A percentile compares a stretch with the other conserved stretches of the same genome.
Evolutionary conservation across 352 stramenopile genomes (phyloP).

Genomic region (Phytophthora crassamura): DNA sequence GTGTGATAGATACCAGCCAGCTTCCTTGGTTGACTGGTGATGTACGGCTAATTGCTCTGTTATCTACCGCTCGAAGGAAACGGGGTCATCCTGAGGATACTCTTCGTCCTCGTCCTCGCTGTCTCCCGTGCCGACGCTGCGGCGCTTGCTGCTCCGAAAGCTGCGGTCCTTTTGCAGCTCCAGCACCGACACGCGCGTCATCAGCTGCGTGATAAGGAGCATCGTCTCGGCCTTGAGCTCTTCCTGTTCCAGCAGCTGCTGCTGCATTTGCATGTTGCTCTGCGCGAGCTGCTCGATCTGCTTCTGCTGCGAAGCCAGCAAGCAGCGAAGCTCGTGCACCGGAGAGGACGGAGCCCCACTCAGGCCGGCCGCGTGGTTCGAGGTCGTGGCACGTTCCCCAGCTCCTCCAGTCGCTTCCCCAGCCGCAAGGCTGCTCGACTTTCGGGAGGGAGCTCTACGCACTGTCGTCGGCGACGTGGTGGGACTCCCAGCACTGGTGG

Average conservation of each 20-base stretch:
- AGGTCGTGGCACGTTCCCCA: constrained; percentile 37
- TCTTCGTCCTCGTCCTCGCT: constrained; percentile 42
- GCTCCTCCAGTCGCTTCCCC: constrained; percentile 43
- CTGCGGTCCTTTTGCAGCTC: constrained; percentile 62
- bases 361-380: constrained; percentile 23
- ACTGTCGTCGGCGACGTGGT: constrained; percentile 19
- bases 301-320: constrained; percentile 66
- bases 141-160: constrained; percentile 34
- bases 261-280: constrained; percentile 82
- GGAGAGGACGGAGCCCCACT: constrained; percentile 42
- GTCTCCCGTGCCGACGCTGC: constrained; percentile 35
- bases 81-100: constrained; percentile 37
- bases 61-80: constrained; percentile 28
- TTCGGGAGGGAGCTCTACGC: constrained; percentile 13
- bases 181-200: constrained; percentile 83
- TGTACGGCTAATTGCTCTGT: neutral
- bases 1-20: constrained; percentile 15
- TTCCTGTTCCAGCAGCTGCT: constrained; percentile 82
- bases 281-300: constrained; percentile 79
- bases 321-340: constrained; percentile 58
- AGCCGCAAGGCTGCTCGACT: constrained; percentile 36
- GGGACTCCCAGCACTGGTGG: constrained; percentile 27
- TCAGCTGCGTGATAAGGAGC: constrained; percentile 85
- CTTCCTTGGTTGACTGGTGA: constrained; percentile 23
- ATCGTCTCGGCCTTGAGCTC: constrained; percentile 87